Conservation (phyloP, 345 rosid genomes). For the Hibiscus tridactylites region DNA sequence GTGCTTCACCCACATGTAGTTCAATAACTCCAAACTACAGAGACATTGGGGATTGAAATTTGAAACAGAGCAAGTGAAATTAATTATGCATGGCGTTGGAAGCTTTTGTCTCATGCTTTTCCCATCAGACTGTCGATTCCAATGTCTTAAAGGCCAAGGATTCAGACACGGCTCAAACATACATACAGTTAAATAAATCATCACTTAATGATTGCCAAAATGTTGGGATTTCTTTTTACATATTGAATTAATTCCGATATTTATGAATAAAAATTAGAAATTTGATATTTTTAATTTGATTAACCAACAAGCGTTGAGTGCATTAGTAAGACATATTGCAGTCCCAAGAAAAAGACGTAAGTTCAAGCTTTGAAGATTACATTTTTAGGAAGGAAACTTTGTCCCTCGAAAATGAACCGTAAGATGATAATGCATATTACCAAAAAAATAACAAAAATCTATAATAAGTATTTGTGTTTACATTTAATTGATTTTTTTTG, state of each 20-base stretch:
- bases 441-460: no score
- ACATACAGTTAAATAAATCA: constrained; percentile 12
- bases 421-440: no score
- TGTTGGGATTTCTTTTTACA: neutral
- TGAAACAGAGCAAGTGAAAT: neutral
- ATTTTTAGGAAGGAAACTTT: no score
- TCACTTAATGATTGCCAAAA: constrained; percentile 22
- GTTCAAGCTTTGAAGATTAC: no score
- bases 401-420: no score
- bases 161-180: neutral
- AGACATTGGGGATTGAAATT: neutral
- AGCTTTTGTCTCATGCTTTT: neutral
- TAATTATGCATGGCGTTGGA: neutral
- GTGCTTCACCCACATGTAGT: neutral
- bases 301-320: no score
- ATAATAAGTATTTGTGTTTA: no score
- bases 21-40: neutral
- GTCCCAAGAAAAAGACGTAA: no score
- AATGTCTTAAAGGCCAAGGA: neutral
- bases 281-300: neutral
- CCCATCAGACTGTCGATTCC: neutral
- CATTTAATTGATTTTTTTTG: no score
- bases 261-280: no score
- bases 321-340: no score
- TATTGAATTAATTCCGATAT: neutral